These are phyloP conservation scores for Tricholoma bakamatsutake DNA, from an alignment of 768 basidiomycete genomes.

Conservation along the genomic window DNA sequence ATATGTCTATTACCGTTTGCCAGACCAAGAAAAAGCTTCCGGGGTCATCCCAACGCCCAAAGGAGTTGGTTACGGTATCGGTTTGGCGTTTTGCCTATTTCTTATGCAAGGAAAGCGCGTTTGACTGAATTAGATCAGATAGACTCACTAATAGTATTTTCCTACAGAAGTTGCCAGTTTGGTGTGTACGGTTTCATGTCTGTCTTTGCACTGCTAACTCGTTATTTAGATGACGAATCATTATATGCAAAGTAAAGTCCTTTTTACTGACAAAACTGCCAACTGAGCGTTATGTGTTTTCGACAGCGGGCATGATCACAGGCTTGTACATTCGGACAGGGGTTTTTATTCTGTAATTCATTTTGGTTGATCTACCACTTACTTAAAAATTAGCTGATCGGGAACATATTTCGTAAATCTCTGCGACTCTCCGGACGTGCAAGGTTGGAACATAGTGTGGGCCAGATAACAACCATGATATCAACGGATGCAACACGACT, in stretches of 20 bases:
- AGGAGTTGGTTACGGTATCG: slow-evolving; percentile 57
- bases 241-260: slow-evolving; percentile 24
- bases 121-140: not conserved
- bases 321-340: slow-evolving; percentile 44
- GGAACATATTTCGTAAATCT: slow-evolving; percentile 57
- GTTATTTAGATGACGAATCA: slow-evolving; percentile 37
- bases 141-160: not conserved
- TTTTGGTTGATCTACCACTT: not conserved
- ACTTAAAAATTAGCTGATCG: slow-evolving; percentile 27
- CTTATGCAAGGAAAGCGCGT: slow-evolving; percentile 48
- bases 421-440: slow-evolving; percentile 59
- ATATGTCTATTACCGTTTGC: slow-evolving; percentile 34
- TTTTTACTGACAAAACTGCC: not conserved
- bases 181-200: slow-evolving; percentile 17
- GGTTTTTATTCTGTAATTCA: slow-evolving; percentile 23
- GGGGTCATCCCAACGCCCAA: slow-evolving; percentile 31
- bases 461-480: slow-evolving; percentile 67
- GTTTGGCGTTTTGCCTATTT: slow-evolving; percentile 51
- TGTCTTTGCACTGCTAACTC: not conserved
- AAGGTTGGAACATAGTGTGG: slow-evolving; percentile 52
- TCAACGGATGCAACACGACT: slow-evolving; percentile 56
- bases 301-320: slow-evolving; percentile 36
- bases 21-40: slow-evolving; percentile 30
- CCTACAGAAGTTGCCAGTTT: slow-evolving; percentile 34
- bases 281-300: not conserved